phyloP scores from a whole-genome alignment of 306 rosid species.

The Medicago arabica region DNA sequence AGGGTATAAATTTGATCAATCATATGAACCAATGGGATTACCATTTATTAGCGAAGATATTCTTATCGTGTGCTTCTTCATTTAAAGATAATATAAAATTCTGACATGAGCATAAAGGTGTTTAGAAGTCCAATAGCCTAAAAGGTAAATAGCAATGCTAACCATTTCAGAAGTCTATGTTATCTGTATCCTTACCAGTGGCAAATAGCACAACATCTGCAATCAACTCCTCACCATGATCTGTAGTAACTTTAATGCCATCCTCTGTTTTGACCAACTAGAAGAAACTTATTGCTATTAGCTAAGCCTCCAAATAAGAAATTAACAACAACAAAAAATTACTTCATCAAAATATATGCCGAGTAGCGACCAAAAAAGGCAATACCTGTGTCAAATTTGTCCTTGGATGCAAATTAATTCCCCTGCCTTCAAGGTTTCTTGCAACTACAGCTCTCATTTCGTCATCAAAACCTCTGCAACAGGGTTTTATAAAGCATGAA shows the following conservation, averaged over 20 bases:
- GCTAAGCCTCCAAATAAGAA: constrained; percentile 33
- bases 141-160: not conserved
- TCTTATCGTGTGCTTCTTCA: not conserved
- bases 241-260: constrained; percentile 85
- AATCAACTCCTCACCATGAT: constrained; percentile 90
- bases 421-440: constrained; percentile 93
- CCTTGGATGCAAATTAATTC: constrained; percentile 82
- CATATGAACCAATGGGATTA: constrained; percentile 12
- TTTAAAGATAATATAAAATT: constrained; percentile 10
- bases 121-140: constrained; percentile 10
- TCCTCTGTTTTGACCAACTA: constrained; percentile 80
- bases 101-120: not conserved
- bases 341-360: constrained; percentile 9
- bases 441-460: constrained; percentile 98
- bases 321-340: not conserved
- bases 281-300: constrained; percentile 36
- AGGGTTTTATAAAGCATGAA: constrained; percentile 29
- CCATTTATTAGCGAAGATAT: constrained; percentile 26
- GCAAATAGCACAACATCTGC: constrained; percentile 93
- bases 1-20: not conserved
- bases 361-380: constrained; percentile 20
- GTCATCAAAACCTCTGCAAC: constrained; percentile 91
- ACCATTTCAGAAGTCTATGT: not conserved
- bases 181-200: constrained; percentile 68
- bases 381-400: constrained; percentile 78